A percentile compares a stretch with the other conserved stretches of the same genome.
These are phyloP conservation scores for Dendryphion nanum DNA, from an alignment of 2,329 filamentous ascomycete species.

Conservation along the genomic window DNA sequence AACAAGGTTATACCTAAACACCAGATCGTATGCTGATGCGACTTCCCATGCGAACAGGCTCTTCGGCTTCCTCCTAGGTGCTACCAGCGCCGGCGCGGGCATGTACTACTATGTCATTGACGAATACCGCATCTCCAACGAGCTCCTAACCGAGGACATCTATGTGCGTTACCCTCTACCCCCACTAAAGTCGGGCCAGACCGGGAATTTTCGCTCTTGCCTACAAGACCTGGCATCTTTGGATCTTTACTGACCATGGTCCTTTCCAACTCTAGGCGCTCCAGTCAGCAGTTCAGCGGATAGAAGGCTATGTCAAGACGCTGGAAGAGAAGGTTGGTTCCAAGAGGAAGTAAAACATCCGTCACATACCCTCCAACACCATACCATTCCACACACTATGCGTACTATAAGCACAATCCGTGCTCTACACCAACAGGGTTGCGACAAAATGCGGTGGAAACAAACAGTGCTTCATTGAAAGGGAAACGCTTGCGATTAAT, in stretches of 20 bases:
- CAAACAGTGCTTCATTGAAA: too few relatives aligned
- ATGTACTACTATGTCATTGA: constrained; percentile 92
- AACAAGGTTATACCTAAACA: background rate
- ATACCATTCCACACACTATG: too few relatives aligned
- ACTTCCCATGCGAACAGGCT: too few relatives aligned
- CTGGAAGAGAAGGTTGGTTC: constrained; percentile 76
- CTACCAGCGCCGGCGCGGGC: constrained; percentile 71
- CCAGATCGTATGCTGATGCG: too few relatives aligned
- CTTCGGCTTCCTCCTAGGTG: constrained; percentile 87
- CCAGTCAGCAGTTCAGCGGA: constrained; percentile 80
- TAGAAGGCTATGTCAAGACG: constrained; percentile 78
- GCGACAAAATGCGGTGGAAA: too few relatives aligned
- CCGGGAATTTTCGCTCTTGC: background rate
- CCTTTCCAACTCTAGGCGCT: constrained; percentile 64
- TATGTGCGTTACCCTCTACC: constrained; percentile 65
- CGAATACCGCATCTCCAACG: constrained; percentile 92
- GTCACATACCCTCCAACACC: too few relatives aligned
- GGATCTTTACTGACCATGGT: constrained; percentile 17
- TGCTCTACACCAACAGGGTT: too few relatives aligned
- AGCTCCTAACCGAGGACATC: constrained; percentile 91
- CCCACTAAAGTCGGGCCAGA: background rate
- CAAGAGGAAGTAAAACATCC: constrained; percentile 29
- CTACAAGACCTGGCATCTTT: background rate
- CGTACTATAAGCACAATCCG: too few relatives aligned
- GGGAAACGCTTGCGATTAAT: too few relatives aligned